Conservation (phyloP, 176 grass and related monocot genomes). For the Panicum miliaceum region DNA sequence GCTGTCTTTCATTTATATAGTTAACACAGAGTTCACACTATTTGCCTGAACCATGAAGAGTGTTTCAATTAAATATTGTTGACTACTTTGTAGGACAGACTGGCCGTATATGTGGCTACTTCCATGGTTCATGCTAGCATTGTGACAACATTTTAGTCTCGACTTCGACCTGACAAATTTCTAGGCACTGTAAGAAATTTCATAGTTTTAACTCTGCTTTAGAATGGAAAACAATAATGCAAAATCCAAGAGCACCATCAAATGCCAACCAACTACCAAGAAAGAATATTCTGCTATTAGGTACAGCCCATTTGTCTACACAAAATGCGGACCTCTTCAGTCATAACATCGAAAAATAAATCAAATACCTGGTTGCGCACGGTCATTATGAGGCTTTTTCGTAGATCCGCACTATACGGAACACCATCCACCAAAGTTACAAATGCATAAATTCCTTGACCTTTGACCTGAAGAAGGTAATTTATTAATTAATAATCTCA, state of each 20-base stretch:
- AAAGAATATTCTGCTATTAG: background rate
- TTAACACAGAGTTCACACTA: conserved; percentile 4
- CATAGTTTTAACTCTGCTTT: background rate
- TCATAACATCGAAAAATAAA: background rate
- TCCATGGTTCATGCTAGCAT: conserved; percentile 11
- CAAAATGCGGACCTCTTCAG: background rate
- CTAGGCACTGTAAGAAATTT: background rate
- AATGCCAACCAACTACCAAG: background rate
- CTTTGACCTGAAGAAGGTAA: conserved; percentile 73
- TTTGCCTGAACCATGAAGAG: conserved; percentile 14
- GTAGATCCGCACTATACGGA: conserved; percentile 83
- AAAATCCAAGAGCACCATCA: conserved; percentile 5
- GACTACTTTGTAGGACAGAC: background rate
- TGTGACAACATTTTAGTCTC: conserved; percentile 5
- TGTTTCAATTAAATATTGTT: conserved; percentile 30
- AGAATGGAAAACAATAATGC: background rate
- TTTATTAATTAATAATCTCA: conserved; percentile 25
- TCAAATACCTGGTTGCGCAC: conserved; percentile 82
- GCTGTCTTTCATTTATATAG: background rate
- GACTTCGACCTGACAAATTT: background rate
- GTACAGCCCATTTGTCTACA: background rate
- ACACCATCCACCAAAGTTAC: conserved; percentile 83
- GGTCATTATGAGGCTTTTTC: conserved; percentile 70
- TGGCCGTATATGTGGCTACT: background rate
- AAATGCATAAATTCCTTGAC: conserved; percentile 96